Evolutionary conservation across 257 asterid genomes (phyloP).

Genomic region (Lantana camara): DNA sequence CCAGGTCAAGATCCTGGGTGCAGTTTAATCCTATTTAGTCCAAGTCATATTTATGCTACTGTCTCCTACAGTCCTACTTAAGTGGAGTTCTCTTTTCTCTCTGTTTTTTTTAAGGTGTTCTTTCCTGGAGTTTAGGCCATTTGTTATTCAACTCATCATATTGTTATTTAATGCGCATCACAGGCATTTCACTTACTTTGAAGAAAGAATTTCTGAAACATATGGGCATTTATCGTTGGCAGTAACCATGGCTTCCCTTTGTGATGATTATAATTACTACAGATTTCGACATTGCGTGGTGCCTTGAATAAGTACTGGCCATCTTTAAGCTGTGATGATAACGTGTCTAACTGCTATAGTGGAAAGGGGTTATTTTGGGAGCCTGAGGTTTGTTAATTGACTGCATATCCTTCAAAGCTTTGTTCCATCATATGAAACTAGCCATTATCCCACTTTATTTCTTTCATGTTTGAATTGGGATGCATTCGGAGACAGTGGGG

Average conservation of each 20-base stretch:
- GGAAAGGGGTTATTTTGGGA: conserved; percentile 89
- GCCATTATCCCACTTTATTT: conserved; percentile 36
- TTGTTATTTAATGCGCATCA: conserved; percentile 14
- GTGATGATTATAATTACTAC: conserved; percentile 24
- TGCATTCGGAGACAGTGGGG: conserved; percentile 74
- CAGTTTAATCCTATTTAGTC: conserved; percentile 6
- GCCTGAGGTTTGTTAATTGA: conserved; percentile 68
- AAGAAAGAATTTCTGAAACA: conserved; percentile 7
- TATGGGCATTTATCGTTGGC: conserved; percentile 18
- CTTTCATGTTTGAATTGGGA: conserved; percentile 49
- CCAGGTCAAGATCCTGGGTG: conserved; percentile 7
- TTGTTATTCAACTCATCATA: background rate
- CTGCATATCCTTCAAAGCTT: conserved; percentile 21
- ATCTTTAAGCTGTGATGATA: conserved; percentile 65
- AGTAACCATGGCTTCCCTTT: background rate
- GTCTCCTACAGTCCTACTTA: conserved; percentile 7
- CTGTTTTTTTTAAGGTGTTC: background rate
- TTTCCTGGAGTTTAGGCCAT: background rate
- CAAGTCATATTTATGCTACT: background rate
- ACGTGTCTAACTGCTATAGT: conserved; percentile 68
- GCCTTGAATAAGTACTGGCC: conserved; percentile 87
- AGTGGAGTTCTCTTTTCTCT: background rate
- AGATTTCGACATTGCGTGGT: conserved; percentile 64
- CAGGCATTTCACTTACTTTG: background rate
- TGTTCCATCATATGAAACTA: conserved; percentile 38